Evolutionary conservation across 2,329 filamentous ascomycete species (phyloP).

Genomic region (Raffaelea arxii): DNA sequence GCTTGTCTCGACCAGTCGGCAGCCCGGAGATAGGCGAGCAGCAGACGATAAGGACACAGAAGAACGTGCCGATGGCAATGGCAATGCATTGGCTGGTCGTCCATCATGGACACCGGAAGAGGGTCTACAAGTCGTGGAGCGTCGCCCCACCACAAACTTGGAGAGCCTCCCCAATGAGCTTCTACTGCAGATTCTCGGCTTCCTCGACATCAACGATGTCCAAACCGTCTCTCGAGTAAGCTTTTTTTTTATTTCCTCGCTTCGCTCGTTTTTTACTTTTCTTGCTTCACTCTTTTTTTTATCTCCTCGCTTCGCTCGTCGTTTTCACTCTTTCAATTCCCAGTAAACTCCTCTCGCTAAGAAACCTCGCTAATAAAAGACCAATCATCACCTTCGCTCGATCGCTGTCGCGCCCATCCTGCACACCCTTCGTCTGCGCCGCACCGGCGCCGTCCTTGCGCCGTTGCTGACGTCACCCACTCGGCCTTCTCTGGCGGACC

Average conservation of each 20-base stretch:
- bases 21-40: no score
- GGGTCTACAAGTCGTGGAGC: no score
- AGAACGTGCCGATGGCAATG: no score
- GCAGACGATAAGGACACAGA: no score
- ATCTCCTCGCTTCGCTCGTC: no score
- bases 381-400: constrained; percentile 50
- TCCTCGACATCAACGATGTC: constrained; percentile 47
- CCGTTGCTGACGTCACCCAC: constrained; percentile 46
- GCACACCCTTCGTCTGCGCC: constrained; percentile 51
- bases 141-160: no score
- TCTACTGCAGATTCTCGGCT: constrained; percentile 43
- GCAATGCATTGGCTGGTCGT: no score
- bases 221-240: constrained; percentile 44
- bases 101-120: no score
- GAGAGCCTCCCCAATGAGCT: constrained; percentile 44
- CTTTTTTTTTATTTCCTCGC: constrained; percentile 20
- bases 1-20: no score
- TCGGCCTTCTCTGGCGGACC: constrained; percentile 50
- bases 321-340: background rate
- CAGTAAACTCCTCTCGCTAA: no score
- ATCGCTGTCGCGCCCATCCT: constrained; percentile 57
- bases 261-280: background rate
- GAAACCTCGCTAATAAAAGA: no score
- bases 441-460: constrained; percentile 42
- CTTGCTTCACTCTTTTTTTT: background rate